Conservation (phyloP, 2,329 filamentous ascomycete genomes). For the Paecilomyces niveus region DNA sequence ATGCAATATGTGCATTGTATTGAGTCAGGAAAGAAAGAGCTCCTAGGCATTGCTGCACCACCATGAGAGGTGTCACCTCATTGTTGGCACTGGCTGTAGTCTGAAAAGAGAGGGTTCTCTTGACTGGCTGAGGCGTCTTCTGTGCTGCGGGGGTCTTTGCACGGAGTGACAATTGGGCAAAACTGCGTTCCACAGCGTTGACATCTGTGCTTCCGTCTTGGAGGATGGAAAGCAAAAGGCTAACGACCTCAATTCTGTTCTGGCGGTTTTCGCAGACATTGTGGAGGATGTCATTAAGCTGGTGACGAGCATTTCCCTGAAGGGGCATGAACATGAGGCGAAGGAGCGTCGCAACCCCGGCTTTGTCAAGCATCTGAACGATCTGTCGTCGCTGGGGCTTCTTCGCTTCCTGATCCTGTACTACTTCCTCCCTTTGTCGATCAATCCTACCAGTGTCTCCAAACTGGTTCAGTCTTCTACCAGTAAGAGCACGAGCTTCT, state of each 20-base stretch:
- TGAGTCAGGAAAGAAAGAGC: constrained; percentile 76
- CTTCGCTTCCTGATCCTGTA: constrained; percentile 42
- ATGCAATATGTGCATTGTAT: constrained; percentile 79
- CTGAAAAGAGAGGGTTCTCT: constrained; percentile 64
- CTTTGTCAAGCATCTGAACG: constrained; percentile 94
- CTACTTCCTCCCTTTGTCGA: constrained; percentile 25
- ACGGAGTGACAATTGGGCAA: constrained; percentile 83
- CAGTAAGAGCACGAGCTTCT: constrained; percentile 69
- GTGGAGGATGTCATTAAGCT: constrained; percentile 78
- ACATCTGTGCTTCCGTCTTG: constrained; percentile 94
- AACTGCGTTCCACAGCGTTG: constrained; percentile 89
- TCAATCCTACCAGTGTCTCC: constrained; percentile 35
- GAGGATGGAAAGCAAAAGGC: constrained; percentile 82
- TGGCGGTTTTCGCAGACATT: constrained; percentile 96
- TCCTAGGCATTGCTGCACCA: constrained; percentile 90
- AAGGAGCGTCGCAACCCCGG: constrained; percentile 88
- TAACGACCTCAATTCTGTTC: constrained; percentile 88
- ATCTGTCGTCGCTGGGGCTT: constrained; percentile 72
- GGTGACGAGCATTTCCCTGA: constrained; percentile 74
- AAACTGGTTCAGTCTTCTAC: constrained; percentile 50
- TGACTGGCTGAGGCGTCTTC: constrained; percentile 75
- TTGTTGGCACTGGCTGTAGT: constrained; percentile 54
- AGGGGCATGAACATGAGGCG: constrained; percentile 98
- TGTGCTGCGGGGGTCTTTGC: constrained; percentile 72
- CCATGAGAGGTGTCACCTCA: constrained; percentile 87